These are phyloP conservation scores for Talaromyces piceae DNA, from an alignment of 2,329 filamentous ascomycete genomes.

Conservation along the genomic window DNA sequence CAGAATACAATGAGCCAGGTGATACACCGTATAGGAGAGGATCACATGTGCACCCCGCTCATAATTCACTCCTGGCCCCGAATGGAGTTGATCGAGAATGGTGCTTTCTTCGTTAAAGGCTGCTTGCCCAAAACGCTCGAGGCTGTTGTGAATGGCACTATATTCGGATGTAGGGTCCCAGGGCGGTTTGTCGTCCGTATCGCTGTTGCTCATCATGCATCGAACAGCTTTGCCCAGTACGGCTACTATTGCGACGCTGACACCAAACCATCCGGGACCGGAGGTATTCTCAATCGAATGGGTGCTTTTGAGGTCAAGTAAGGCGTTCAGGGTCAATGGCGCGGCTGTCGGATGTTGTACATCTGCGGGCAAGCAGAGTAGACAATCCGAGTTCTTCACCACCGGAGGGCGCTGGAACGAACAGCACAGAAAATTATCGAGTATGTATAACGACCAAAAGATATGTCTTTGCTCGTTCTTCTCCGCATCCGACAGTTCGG, in stretches of 20 bases:
- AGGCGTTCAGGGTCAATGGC: slow-evolving; percentile 7
- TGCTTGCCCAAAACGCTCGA: slow-evolving; percentile 9
- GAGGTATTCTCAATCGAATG: background rate
- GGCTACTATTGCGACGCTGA: slow-evolving; percentile 15
- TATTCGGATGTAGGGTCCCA: slow-evolving; percentile 15
- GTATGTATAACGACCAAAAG: slow-evolving; percentile 35
- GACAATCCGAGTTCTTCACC: slow-evolving; percentile 27
- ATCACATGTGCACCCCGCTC: slow-evolving; percentile 16
- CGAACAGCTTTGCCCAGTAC: slow-evolving; percentile 15
- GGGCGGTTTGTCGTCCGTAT: slow-evolving; percentile 6
- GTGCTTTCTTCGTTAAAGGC: background rate
- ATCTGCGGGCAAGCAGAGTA: slow-evolving; percentile 22
- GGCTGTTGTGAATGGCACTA: slow-evolving; percentile 7
- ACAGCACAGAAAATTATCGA: slow-evolving; percentile 32
- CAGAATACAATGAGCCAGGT: slow-evolving; percentile 18
- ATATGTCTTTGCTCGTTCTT: slow-evolving; percentile 29
- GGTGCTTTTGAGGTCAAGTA: slow-evolving; percentile 8
- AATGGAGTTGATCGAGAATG: slow-evolving; percentile 11
- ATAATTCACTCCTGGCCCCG: background rate
- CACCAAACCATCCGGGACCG: slow-evolving; percentile 14
- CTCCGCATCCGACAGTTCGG: slow-evolving; percentile 15
- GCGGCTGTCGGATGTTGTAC: background rate
- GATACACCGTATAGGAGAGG: slow-evolving; percentile 17
- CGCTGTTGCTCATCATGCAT: slow-evolving; percentile 15
- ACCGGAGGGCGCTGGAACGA: slow-evolving; percentile 27